Percentiles rank a stretch among this genome's conserved stretches.
Conservation (phyloP, 2,329 filamentous ascomycete species). For the Huntiella omanensis region DNA sequence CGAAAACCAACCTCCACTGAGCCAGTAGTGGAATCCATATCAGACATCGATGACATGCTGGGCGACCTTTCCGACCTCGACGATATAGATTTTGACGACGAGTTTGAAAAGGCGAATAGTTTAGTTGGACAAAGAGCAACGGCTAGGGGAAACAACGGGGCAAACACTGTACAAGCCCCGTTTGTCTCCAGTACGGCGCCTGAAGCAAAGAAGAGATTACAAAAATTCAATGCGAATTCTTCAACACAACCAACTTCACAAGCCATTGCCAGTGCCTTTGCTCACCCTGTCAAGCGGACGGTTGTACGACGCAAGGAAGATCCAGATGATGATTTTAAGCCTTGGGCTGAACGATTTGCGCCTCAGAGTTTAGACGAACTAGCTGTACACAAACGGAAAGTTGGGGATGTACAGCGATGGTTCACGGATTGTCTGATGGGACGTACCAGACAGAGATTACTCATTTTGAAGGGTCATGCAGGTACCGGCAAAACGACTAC, state of each 20-base stretch:
- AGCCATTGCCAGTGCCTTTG: constrained; percentile 11
- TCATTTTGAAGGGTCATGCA: constrained; percentile 77
- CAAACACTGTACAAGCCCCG: constrained; percentile 21
- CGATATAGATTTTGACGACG: constrained; percentile 13
- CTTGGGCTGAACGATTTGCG: constrained; percentile 76
- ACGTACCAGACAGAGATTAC: constrained; percentile 46
- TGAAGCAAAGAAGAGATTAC: background rate
- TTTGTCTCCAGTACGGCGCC: background rate
- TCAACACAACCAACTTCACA: constrained; percentile 18
- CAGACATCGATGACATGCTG: constrained; percentile 25
- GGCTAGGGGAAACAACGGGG: constrained; percentile 20
- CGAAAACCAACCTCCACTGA: constrained; percentile 4
- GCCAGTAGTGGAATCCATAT: constrained; percentile 33
- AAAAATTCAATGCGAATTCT: constrained; percentile 12
- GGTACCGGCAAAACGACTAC: constrained; percentile 90
- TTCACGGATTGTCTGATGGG: constrained; percentile 55
- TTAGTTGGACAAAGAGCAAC: constrained; percentile 33
- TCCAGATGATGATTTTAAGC: constrained; percentile 39
- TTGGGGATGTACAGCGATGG: constrained; percentile 70
- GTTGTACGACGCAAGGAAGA: constrained; percentile 8
- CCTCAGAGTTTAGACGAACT: constrained; percentile 63
- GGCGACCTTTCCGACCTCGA: constrained; percentile 4
- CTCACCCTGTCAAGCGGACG: background rate
- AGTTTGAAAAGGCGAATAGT: constrained; percentile 17
- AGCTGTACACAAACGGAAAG: constrained; percentile 88